Conservation (phyloP, 1,284 basidiomycete genomes). For the Microbotryum silenes-acaulis region DNA sequence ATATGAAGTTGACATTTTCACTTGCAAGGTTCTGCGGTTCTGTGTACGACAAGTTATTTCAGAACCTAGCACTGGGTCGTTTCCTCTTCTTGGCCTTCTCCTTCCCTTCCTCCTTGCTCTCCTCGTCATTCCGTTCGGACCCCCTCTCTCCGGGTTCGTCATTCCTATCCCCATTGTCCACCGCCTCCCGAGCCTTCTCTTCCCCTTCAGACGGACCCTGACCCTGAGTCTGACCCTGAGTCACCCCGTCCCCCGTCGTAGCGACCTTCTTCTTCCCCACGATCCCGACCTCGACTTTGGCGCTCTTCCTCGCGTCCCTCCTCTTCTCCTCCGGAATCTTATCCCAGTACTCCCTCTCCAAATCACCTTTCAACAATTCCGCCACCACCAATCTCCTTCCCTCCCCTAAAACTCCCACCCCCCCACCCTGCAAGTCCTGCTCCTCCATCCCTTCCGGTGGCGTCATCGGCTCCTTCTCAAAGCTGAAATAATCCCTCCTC, state of each 20-base stretch:
- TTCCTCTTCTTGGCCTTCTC: conserved; percentile 5
- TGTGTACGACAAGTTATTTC: too few relatives aligned
- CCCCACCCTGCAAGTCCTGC: too few relatives aligned
- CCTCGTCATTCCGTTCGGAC: conserved; percentile 14
- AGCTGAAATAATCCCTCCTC: background rate
- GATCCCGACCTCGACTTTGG: conserved; percentile 13
- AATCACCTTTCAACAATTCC: conserved; percentile 11
- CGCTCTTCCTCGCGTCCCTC: conserved; percentile 15
- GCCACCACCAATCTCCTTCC: conserved; percentile 6
- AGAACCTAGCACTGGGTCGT: too few relatives aligned
- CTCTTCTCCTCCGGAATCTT: conserved; percentile 20
- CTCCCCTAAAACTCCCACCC: too few relatives aligned
- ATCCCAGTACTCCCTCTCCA: conserved; percentile 25
- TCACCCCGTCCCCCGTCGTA: background rate
- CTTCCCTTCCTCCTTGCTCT: conserved; percentile 20
- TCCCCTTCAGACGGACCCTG: background rate
- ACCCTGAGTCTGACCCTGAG: background rate
- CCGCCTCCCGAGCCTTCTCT: background rate
- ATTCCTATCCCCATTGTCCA: background rate
- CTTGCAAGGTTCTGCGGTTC: too few relatives aligned
- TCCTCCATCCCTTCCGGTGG: too few relatives aligned
- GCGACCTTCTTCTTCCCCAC: conserved; percentile 7
- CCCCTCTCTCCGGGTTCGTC: conserved; percentile 6
- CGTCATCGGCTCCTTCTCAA: too few relatives aligned
- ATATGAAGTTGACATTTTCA: too few relatives aligned